A percentile compares a stretch with the other conserved stretches of the same genome.
Conservation (phyloP, 768 basidiomycete species). For the Nidularia pulvinata region DNA sequence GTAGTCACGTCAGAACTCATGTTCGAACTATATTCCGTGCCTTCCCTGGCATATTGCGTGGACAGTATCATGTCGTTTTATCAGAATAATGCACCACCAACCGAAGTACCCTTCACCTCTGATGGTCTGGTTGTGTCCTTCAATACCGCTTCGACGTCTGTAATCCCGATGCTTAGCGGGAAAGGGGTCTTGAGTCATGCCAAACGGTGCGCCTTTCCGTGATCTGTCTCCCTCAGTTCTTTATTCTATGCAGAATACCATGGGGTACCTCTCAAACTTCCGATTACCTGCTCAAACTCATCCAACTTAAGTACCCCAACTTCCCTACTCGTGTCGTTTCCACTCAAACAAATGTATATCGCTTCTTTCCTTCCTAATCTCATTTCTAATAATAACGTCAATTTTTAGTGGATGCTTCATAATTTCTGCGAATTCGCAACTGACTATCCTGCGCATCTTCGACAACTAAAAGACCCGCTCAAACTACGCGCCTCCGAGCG, state of each 20-base stretch:
- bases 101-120: conserved; percentile 34
- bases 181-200: conserved; percentile 83
- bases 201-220: conserved; percentile 58
- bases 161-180: conserved; percentile 86
- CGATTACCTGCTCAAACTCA: conserved; percentile 90
- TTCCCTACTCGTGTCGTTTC: conserved; percentile 86
- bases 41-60: conserved; percentile 83
- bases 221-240: background rate
- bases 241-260: conserved; percentile 62
- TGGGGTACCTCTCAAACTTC: conserved; percentile 93
- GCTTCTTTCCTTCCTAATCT: conserved; percentile 1
- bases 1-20: conserved; percentile 94
- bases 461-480: conserved; percentile 63
- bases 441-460: conserved; percentile 74
- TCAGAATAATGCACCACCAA: conserved; percentile 54
- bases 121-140: conserved; percentile 92
- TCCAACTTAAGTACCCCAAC: conserved; percentile 93
- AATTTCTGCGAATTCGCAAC: conserved; percentile 82
- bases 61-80: conserved; percentile 95
- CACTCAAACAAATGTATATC: conserved; percentile 72
- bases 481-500: conserved; percentile 64
- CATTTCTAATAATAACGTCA: background rate
- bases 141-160: conserved; percentile 88
- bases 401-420: conserved; percentile 83
- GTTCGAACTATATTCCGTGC: conserved; percentile 91